phyloP scores from a whole-genome alignment of 306 rosid species.

The Glycyrrhiza uralensis region DNA sequence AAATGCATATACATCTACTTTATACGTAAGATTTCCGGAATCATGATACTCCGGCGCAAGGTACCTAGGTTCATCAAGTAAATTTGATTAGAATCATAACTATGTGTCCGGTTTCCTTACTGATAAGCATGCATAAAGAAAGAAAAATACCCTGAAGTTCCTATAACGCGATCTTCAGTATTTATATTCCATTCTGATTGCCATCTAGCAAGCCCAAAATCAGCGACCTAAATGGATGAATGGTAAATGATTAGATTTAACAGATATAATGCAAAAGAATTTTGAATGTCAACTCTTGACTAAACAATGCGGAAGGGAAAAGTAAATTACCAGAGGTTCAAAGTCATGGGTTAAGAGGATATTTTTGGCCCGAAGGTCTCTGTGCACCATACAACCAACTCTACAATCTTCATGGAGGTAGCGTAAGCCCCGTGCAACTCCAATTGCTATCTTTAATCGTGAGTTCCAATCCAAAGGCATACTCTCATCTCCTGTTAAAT shows the following conservation, averaged over 20 bases:
- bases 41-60: conserved; percentile 87
- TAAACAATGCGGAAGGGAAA: too few relatives aligned
- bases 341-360: conserved; percentile 89
- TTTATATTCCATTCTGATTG: conserved; percentile 67
- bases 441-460: conserved; percentile 75
- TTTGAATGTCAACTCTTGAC: background rate
- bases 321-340: conserved; percentile 70
- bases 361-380: conserved; percentile 84
- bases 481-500: conserved; percentile 54
- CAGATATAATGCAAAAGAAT: background rate
- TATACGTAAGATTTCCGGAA: conserved; percentile 67
- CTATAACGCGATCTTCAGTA: conserved; percentile 56
- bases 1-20: conserved; percentile 88
- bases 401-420: conserved; percentile 98
- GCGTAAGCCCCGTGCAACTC: conserved; percentile 83
- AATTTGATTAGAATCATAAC: conserved; percentile 22
- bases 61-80: conserved; percentile 54
- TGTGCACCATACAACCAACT: conserved; percentile 93
- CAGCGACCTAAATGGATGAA: conserved; percentile 62
- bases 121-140: background rate
- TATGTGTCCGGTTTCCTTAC: background rate
- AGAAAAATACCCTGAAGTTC: conserved; percentile 67
- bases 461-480: conserved; percentile 64
- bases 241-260: conserved; percentile 7
- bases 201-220: conserved; percentile 95